A percentile compares a stretch with the other conserved stretches of the same genome.
phyloP scores from a whole-genome alignment of 352 stramenopile species.

The Aphanomyces astaci region DNA sequence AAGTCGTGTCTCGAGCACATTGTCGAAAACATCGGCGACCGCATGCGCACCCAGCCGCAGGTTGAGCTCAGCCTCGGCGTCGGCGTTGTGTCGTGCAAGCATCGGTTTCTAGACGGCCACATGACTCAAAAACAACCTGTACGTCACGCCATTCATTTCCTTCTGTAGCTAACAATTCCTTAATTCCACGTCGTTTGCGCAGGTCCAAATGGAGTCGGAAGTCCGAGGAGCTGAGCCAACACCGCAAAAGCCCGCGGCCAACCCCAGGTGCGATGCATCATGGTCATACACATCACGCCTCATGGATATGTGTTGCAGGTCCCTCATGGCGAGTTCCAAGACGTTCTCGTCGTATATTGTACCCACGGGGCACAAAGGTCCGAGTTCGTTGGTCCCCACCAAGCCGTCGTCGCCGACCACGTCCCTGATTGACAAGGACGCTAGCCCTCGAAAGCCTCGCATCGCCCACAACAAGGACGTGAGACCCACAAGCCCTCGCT shows the following conservation, averaged over 20 bases:
- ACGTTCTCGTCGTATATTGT: conserved; percentile 12
- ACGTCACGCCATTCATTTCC: not conserved
- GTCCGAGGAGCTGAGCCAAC: conserved; percentile 38
- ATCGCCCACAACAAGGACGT: not conserved
- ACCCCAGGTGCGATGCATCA: not conserved
- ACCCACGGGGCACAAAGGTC: not conserved
- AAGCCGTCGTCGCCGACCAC: conserved; percentile 2
- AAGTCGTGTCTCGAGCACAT: conserved; percentile 54
- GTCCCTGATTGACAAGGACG: not conserved
- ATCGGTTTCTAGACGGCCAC: conserved; percentile 44
- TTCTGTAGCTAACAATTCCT: no score
- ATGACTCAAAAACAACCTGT: conserved; percentile 46
- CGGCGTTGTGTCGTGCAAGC: conserved; percentile 41
- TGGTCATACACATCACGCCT: no score
- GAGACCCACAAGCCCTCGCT: not conserved
- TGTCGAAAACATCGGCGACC: conserved; percentile 47
- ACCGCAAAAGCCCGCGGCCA: not conserved
- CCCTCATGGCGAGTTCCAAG: not conserved
- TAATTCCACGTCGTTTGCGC: not conserved
- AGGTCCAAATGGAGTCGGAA: conserved; percentile 32
- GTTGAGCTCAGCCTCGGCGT: conserved; percentile 59
- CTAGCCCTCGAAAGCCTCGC: not conserved
- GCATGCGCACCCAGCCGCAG: conserved; percentile 38
- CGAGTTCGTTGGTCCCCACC: not conserved
- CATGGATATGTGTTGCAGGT: conserved; percentile 2